A percentile compares a stretch with the other conserved stretches of the same genome.
Evolutionary conservation across 257 asterid species (phyloP).

Genomic region (Lycium barbarum): DNA sequence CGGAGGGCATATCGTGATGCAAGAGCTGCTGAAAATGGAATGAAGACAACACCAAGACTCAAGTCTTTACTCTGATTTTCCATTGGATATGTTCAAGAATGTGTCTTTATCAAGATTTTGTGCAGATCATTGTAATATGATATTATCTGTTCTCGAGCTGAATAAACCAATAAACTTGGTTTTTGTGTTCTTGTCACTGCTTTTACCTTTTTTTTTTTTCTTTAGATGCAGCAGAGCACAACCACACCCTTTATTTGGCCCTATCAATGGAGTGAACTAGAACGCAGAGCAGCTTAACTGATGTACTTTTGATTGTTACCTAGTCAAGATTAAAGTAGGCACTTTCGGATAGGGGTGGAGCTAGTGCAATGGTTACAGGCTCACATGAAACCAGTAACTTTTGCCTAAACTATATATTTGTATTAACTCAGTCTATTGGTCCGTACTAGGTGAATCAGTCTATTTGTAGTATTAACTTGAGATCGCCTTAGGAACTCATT

Average conservation of each 20-base stretch:
- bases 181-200: background rate
- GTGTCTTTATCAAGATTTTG: slow-evolving; percentile 14
- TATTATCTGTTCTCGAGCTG: background rate
- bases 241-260: background rate
- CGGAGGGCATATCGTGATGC: slow-evolving; percentile 37
- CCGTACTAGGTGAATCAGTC: too few species aligned
- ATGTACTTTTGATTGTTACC: background rate
- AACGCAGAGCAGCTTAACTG: background rate
- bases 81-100: slow-evolving; percentile 15
- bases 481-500: too few species aligned
- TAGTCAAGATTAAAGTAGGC: background rate
- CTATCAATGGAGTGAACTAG: background rate
- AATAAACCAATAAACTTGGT: background rate
- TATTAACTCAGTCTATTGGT: too few species aligned
- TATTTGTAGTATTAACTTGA: too few species aligned
- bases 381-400: too few species aligned
- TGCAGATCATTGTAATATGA: background rate
- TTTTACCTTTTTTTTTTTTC: background rate
- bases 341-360: background rate
- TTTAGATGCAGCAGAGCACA: background rate
- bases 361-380: background rate
- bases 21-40: slow-evolving; percentile 53
- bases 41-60: background rate
- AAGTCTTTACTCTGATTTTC: background rate
- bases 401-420: too few species aligned